A percentile compares a stretch with the other conserved stretches of the same genome.
These are phyloP conservation scores for Austroboletus eburneus DNA, from an alignment of 768 basidiomycete genomes.

Conservation along the genomic window DNA sequence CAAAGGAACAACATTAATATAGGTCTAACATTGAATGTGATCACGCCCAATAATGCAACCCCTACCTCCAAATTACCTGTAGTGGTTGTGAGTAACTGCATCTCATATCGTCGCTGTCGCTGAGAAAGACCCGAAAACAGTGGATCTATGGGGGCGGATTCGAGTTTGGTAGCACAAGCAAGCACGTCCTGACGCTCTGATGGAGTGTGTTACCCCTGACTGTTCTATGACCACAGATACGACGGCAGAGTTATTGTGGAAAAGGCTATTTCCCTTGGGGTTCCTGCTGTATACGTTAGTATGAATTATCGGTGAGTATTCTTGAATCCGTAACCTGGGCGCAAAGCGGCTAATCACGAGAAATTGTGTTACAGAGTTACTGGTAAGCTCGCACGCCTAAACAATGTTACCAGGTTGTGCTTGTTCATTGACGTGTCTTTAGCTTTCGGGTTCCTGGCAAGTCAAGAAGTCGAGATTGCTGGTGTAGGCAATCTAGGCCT, in stretches of 20 bases:
- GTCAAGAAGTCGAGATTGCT: constrained; percentile 36
- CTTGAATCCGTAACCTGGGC: neutral
- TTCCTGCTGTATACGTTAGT: constrained; percentile 38
- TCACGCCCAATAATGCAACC: constrained; percentile 40
- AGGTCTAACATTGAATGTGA: constrained; percentile 52
- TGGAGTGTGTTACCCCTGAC: neutral
- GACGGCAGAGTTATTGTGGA: constrained; percentile 28
- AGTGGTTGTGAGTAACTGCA: constrained; percentile 39
- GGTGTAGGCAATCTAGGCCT: constrained; percentile 48
- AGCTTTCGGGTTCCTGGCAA: constrained; percentile 39
- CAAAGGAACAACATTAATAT: neutral
- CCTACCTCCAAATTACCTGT: constrained; percentile 47
- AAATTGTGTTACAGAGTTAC: constrained; percentile 1
- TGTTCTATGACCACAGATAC: constrained; percentile 2
- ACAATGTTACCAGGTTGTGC: neutral
- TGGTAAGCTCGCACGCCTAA: constrained; percentile 1
- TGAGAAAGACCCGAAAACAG: constrained; percentile 6
- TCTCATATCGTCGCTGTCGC: neutral
- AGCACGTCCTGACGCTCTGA: constrained; percentile 1
- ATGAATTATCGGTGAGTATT: constrained; percentile 38
- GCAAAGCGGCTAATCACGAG: neutral
- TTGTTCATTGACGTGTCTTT: neutral
- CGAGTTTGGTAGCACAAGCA: constrained; percentile 22
- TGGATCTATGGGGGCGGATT: constrained; percentile 38
- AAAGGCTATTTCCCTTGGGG: constrained; percentile 25